Conservation (phyloP, 306 rosid genomes). For the Herpetospermum pedunculosum region DNA sequence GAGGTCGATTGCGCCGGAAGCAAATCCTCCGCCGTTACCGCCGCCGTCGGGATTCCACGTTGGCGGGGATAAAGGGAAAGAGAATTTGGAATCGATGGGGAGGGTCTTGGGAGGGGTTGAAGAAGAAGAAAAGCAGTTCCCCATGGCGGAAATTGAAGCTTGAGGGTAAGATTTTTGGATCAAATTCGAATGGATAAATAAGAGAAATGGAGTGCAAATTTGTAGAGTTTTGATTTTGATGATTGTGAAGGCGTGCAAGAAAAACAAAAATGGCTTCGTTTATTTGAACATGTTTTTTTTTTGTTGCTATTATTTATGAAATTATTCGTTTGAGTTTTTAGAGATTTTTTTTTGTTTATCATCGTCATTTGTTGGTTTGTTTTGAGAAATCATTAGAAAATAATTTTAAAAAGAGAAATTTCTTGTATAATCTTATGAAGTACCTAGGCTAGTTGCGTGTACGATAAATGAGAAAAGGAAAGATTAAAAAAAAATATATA, state of each 20-base stretch:
- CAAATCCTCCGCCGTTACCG: conserved; percentile 47
- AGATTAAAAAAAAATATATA: neutral
- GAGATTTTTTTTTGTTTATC: neutral
- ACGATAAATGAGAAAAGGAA: neutral
- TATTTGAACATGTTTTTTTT: neutral
- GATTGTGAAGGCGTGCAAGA: neutral
- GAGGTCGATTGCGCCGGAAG: conserved; percentile 42
- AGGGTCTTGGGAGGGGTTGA: conserved; percentile 17
- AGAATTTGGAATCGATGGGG: conserved; percentile 39
- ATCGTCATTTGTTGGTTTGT: neutral
- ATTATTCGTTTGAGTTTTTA: neutral
- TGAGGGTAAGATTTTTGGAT: neutral
- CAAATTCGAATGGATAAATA: neutral
- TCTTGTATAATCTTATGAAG: no score
- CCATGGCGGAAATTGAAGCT: neutral
- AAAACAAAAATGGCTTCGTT: neutral
- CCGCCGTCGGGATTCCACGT: conserved; percentile 36
- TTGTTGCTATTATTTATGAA: no score
- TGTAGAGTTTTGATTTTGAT: neutral
- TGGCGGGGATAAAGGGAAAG: conserved; percentile 40
- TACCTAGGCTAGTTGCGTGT: neutral
- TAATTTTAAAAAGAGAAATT: neutral
- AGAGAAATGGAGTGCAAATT: neutral
- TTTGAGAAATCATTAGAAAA: neutral
- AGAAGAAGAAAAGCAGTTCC: conserved; percentile 11